These are phyloP conservation scores for Leishmania major DNA, from an alignment of 208 protist species.

Conservation along the genomic window DNA sequence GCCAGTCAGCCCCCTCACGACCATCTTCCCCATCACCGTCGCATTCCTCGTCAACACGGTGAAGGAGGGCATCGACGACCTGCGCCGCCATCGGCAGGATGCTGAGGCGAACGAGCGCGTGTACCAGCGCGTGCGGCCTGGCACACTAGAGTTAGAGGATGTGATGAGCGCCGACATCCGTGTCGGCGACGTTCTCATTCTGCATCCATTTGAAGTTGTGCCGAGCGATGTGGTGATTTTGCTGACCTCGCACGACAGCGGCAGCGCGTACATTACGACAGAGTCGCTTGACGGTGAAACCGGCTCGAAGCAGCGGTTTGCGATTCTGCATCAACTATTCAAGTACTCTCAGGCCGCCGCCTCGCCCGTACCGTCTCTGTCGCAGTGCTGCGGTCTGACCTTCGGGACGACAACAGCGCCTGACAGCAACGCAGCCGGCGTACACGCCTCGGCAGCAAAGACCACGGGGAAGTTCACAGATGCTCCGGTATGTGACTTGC, in stretches of 20 bases:
- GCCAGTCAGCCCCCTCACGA: constrained; percentile 89
- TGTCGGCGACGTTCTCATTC: constrained; percentile 81
- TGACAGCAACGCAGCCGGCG: background rate
- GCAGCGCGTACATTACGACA: constrained; percentile 83
- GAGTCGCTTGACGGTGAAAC: constrained; percentile 93
- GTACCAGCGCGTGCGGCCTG: constrained; percentile 51
- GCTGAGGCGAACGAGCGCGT: constrained; percentile 56
- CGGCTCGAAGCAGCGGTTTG: constrained; percentile 72
- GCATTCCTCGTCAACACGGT: constrained; percentile 90
- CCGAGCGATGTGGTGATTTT: constrained; percentile 91
- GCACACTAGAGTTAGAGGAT: constrained; percentile 38
- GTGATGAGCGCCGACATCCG: constrained; percentile 61
- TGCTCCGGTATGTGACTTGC: background rate
- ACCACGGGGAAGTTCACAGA: too few relatives aligned
- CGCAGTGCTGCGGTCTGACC: background rate
- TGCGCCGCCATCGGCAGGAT: constrained; percentile 70
- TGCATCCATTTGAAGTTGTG: constrained; percentile 72
- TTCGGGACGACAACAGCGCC: background rate
- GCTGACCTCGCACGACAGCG: constrained; percentile 64
- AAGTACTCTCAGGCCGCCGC: constrained; percentile 17
- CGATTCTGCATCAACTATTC: constrained; percentile 52
- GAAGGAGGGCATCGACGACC: constrained; percentile 94
- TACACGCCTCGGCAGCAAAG: background rate
- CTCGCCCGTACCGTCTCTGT: background rate
- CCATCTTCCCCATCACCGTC: constrained; percentile 89